phyloP scores from a whole-genome alignment of 352 stramenopile species.

The Elongisporangium undulatum region DNA sequence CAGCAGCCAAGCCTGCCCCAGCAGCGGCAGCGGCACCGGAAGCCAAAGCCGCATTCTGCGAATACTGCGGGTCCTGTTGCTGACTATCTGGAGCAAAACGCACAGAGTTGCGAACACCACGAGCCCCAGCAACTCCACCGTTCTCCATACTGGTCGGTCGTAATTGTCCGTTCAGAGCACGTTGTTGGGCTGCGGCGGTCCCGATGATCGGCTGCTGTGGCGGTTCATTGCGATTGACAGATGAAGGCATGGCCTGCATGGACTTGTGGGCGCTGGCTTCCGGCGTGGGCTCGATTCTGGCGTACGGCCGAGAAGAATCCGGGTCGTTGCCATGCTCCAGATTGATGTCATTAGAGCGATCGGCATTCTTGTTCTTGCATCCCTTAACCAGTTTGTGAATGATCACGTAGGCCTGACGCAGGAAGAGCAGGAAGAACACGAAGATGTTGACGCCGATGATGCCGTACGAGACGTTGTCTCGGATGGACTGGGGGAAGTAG shows the following conservation, averaged over 20 bases:
- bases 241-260: conserved; percentile 13
- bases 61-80: not conserved
- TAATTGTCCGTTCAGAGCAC: not conserved
- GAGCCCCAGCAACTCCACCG: not conserved
- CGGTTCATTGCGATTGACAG: not conserved
- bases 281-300: conserved; percentile 12
- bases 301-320: conserved; percentile 9
- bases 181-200: not conserved
- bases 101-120: not conserved
- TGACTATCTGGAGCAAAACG: not conserved
- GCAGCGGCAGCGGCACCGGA: not conserved
- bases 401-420: conserved; percentile 77
- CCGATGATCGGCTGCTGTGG: not conserved
- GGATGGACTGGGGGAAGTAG: conserved; percentile 72
- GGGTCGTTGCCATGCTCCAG: conserved; percentile 38
- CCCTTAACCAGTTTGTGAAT: conserved; percentile 54
- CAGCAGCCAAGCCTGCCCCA: not conserved
- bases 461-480: conserved; percentile 80
- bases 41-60: not conserved
- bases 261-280: conserved; percentile 17
- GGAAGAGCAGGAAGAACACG: conserved; percentile 77
- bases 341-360: conserved; percentile 34
- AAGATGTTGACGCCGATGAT: conserved; percentile 85
- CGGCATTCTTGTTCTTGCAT: conserved; percentile 41
- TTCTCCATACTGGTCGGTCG: not conserved